Percentiles rank a stretch among this genome's conserved stretches.
Conservation (phyloP, 2,329 filamentous ascomycete species). For the Claviceps sp. region DNA sequence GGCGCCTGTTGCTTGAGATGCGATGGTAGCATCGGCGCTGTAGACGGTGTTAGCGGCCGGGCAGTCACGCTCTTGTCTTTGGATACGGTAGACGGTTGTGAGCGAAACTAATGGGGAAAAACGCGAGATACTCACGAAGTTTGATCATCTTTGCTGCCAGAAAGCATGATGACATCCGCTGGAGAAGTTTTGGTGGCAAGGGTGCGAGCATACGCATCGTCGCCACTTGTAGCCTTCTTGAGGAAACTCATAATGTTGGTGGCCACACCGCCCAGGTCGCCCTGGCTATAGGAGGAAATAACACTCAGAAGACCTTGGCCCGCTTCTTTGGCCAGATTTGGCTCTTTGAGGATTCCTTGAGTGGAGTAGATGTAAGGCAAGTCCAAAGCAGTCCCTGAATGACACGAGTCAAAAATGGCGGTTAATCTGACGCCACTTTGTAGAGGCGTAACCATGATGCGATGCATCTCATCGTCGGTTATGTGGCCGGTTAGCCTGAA, state of each 20-base stretch:
- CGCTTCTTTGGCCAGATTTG: slow-evolving; percentile 54
- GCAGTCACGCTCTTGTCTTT: background rate
- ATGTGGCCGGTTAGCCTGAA: slow-evolving; percentile 70
- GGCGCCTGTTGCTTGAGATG: slow-evolving; percentile 80
- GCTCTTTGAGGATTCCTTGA: slow-evolving; percentile 54
- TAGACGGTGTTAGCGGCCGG: background rate
- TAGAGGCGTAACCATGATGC: slow-evolving; percentile 51
- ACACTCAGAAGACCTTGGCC: slow-evolving; percentile 49
- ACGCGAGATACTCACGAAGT: slow-evolving; percentile 56
- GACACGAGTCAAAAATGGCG: slow-evolving; percentile 52
- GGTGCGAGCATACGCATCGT: slow-evolving; percentile 69
- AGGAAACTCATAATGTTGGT: slow-evolving; percentile 69
- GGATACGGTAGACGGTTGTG: background rate
- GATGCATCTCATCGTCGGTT: slow-evolving; percentile 72
- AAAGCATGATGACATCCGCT: slow-evolving; percentile 96
- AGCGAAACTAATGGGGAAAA: slow-evolving; percentile 2
- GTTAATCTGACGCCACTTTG: slow-evolving; percentile 44
- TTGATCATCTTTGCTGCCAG: slow-evolving; percentile 90
- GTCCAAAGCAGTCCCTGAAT: slow-evolving; percentile 53
- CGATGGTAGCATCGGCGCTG: slow-evolving; percentile 86
- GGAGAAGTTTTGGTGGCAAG: slow-evolving; percentile 83
- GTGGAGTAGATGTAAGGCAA: slow-evolving; percentile 57
- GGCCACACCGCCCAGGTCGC: slow-evolving; percentile 73
- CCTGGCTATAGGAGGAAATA: slow-evolving; percentile 46
- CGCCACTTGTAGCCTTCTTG: slow-evolving; percentile 75